Evolutionary conservation across 2,329 filamentous ascomycete genomes (phyloP).

Genomic region (Metarhizium sp.): DNA sequence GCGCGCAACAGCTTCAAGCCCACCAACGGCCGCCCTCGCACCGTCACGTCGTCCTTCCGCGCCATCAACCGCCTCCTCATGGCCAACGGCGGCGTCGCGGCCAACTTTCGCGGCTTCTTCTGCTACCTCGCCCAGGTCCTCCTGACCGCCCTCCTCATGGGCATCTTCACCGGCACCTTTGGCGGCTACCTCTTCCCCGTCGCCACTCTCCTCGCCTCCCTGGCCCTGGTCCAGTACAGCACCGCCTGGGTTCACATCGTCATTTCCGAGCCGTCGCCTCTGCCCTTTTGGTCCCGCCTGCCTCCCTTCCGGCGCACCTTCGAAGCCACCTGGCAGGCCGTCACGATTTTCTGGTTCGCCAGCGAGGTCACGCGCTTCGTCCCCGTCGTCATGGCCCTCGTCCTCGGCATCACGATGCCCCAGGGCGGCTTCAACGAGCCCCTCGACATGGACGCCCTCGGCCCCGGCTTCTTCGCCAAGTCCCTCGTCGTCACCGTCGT

Average conservation of each 20-base stretch:
- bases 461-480: constrained; percentile 27
- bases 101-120: constrained; percentile 60
- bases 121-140: constrained; percentile 33
- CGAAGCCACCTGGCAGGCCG: constrained; percentile 59
- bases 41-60: constrained; percentile 42
- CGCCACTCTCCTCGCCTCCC: constrained; percentile 42
- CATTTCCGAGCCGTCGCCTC: constrained; percentile 58
- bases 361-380: constrained; percentile 39
- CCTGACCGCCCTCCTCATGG: constrained; percentile 26
- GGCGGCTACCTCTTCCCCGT: constrained; percentile 32
- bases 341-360: constrained; percentile 52
- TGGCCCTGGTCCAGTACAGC: constrained; percentile 58
- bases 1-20: constrained; percentile 24
- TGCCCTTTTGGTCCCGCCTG: constrained; percentile 60
- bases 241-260: constrained; percentile 81
- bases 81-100: constrained; percentile 51
- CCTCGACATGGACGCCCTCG: constrained; percentile 19
- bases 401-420: constrained; percentile 35
- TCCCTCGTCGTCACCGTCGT: constrained; percentile 33
- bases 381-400: constrained; percentile 31
- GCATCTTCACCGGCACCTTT: constrained; percentile 34
- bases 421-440: constrained; percentile 26
- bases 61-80: constrained; percentile 46
- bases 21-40: constrained; percentile 23
- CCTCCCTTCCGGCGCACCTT: constrained; percentile 55